These are phyloP conservation scores for Mycogone perniciosa DNA, from an alignment of 2,329 filamentous ascomycete species.

Conservation along the genomic window DNA sequence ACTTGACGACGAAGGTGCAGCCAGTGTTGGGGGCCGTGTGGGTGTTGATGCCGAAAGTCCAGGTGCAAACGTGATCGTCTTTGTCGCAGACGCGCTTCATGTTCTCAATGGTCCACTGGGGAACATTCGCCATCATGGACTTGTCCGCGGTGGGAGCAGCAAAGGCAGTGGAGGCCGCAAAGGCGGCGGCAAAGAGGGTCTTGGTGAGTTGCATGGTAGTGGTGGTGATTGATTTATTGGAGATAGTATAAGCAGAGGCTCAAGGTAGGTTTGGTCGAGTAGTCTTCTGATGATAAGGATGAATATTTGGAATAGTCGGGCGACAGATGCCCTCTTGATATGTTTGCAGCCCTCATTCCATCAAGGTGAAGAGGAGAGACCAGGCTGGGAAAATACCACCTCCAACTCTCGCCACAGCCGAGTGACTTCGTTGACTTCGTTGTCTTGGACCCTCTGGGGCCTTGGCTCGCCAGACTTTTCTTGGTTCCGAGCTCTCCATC, in stretches of 20 bases:
- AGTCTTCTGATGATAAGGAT: not conserved
- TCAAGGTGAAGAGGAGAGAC: not conserved
- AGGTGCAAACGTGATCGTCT: slow-evolving; percentile 35
- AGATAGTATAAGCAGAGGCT: too few species aligned
- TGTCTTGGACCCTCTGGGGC: not conserved
- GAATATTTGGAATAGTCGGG: too few species aligned
- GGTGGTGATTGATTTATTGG: slow-evolving; percentile 6
- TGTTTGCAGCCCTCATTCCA: not conserved
- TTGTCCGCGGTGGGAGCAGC: slow-evolving; percentile 28
- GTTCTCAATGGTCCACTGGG: slow-evolving; percentile 37
- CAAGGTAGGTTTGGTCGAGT: too few species aligned
- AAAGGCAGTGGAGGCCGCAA: slow-evolving; percentile 30
- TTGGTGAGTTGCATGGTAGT: slow-evolving; percentile 39
- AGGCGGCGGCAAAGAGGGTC: slow-evolving; percentile 30
- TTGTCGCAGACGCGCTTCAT: slow-evolving; percentile 35
- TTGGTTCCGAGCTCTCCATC: too few species aligned
- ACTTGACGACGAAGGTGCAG: slow-evolving; percentile 36
- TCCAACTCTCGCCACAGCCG: not conserved
- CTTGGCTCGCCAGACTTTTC: not conserved
- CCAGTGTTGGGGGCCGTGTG: slow-evolving; percentile 23
- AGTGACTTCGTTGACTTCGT: not conserved
- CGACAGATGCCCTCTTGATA: not conserved
- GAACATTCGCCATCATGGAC: slow-evolving; percentile 35
- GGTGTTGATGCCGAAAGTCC: slow-evolving; percentile 39
- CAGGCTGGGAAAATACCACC: too few species aligned